Evolutionary conservation across 1,284 basidiomycete species (phyloP).

Genomic region (Apiotrichum porosum): DNA sequence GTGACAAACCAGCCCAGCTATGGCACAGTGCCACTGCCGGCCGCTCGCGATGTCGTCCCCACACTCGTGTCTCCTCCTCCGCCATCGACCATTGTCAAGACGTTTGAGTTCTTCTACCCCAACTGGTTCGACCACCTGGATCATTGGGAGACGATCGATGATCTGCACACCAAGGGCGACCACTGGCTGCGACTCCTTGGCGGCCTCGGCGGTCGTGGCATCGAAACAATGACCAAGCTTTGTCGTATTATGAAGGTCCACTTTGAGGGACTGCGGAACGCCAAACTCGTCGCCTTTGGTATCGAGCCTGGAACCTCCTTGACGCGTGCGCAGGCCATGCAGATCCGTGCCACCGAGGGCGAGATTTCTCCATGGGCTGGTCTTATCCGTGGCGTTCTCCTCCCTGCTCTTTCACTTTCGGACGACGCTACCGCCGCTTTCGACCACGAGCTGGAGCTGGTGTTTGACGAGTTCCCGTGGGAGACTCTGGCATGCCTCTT

Average conservation of each 20-base stretch:
- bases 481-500: constrained; percentile 81
- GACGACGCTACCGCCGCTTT: constrained; percentile 72
- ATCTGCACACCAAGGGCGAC: constrained; percentile 56
- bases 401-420: constrained; percentile 82
- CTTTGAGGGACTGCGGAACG: constrained; percentile 25
- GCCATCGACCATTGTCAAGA: constrained; percentile 62
- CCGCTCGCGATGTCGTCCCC: constrained; percentile 19
- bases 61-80: constrained; percentile 70
- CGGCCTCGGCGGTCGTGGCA: constrained; percentile 67
- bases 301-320: not conserved
- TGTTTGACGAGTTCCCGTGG: constrained; percentile 72
- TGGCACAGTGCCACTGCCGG: constrained; percentile 1
- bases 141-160: constrained; percentile 59
- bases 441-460: constrained; percentile 80
- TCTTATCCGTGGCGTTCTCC: constrained; percentile 70
- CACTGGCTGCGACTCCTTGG: constrained; percentile 71
- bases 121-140: constrained; percentile 71
- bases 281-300: constrained; percentile 16
- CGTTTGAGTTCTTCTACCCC: constrained; percentile 85
- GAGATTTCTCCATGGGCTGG: constrained; percentile 63
- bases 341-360: constrained; percentile 30
- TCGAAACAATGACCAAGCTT: constrained; percentile 60
- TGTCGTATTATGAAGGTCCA: constrained; percentile 58
- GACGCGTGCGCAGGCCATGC: constrained; percentile 24
- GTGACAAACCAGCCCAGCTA: not conserved